phyloP scores from a whole-genome alignment of 78 protist species.

The Dictyostelium intermedium region DNA sequence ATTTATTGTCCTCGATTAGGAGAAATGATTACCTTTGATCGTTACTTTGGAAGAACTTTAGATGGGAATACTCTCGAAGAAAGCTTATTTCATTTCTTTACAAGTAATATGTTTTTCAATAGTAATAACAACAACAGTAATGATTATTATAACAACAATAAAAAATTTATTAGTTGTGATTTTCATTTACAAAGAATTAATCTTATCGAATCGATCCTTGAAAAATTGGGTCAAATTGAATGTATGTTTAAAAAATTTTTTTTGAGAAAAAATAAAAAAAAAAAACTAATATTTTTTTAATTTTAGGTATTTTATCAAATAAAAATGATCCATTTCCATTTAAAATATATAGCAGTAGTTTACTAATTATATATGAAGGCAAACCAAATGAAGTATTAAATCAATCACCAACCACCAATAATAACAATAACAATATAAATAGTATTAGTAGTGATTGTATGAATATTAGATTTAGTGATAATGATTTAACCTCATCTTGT shows the following conservation, averaged over 20 bases:
- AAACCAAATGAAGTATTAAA: not conserved
- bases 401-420: not conserved
- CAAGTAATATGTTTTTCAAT: not conserved
- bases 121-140: not conserved
- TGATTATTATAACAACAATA: not conserved
- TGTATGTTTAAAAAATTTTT: conserved; percentile 2
- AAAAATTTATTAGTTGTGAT: not conserved
- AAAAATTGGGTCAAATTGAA: conserved; percentile 20
- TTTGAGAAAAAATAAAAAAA: too few relatives aligned
- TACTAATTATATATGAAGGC: conserved; percentile 62
- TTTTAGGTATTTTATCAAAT: conserved; percentile 21
- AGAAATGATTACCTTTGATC: conserved; percentile 32
- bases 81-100: conserved; percentile 23
- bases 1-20: not conserved
- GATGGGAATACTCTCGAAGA: conserved; percentile 17
- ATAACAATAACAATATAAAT: not conserved
- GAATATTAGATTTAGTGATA: not conserved
- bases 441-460: not conserved
- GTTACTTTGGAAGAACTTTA: conserved; percentile 63
- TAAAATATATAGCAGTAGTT: conserved; percentile 63
- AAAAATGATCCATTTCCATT: conserved; percentile 22
- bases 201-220: conserved; percentile 23
- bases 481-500: not conserved
- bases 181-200: not conserved
- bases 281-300: not conserved